phyloP scores from a whole-genome alignment of 257 asterid genomes.

The Solanum chilense region DNA sequence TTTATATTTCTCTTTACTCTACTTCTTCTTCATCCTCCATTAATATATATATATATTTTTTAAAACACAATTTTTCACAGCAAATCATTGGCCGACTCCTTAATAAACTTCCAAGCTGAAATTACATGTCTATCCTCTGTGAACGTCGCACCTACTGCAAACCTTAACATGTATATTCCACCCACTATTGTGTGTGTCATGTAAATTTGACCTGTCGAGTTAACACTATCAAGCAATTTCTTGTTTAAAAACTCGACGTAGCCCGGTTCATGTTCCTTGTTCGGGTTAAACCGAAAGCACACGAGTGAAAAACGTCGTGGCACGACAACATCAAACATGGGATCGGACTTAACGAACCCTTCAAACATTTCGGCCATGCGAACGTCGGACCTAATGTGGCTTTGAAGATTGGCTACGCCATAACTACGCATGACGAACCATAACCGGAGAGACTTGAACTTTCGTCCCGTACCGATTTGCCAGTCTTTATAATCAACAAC shows the following conservation, averaged over 20 bases:
- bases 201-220: conserved; percentile 19
- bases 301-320: conserved; percentile 10
- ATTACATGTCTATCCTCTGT: conserved; percentile 24
- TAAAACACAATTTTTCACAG: not conserved
- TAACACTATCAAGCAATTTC: conserved; percentile 17
- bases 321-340: conserved; percentile 4
- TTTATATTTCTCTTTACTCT: too few relatives aligned
- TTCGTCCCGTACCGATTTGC: conserved; percentile 22
- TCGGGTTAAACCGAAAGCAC: conserved; percentile 12
- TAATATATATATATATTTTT: too few relatives aligned
- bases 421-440: conserved; percentile 15
- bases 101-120: conserved; percentile 20
- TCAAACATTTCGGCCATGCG: conserved; percentile 15
- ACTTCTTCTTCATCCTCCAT: not conserved
- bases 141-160: conserved; percentile 24
- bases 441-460: conserved; percentile 17
- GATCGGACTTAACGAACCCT: conserved; percentile 5
- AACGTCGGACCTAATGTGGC: conserved; percentile 18
- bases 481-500: conserved; percentile 23
- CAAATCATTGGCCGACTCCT: not conserved
- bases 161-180: conserved; percentile 16
- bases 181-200: conserved; percentile 19
- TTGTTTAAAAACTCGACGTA: conserved; percentile 1
- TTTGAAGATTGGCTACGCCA: conserved; percentile 10
- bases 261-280: not conserved